Percentiles rank a stretch among this genome's conserved stretches.
Evolutionary conservation across 192 early-diverging fungal genomes (phyloP).

Genomic region (Coemansia sp.): DNA sequence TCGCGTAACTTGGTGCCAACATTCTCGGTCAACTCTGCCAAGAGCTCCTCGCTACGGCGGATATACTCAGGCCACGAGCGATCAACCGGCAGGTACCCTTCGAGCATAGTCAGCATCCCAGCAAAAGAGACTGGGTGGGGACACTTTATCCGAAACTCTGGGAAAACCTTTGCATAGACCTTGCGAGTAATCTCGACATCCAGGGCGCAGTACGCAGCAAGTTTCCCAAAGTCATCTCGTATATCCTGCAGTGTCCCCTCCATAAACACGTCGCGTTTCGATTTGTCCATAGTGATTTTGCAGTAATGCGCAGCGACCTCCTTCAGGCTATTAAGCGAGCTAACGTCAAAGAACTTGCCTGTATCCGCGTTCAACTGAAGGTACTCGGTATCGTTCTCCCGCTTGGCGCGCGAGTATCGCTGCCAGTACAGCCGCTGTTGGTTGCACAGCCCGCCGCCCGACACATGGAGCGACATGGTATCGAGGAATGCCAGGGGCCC

Average conservation of each 20-base stretch:
- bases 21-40: constrained; percentile 53
- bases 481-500: constrained; percentile 72
- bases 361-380: constrained; percentile 48
- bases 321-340: constrained; percentile 69
- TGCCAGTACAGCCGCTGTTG: constrained; percentile 86
- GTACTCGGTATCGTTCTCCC: constrained; percentile 50
- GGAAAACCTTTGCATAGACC: constrained; percentile 69
- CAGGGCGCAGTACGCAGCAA: constrained; percentile 83
- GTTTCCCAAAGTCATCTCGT: constrained; percentile 58
- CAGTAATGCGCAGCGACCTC: constrained; percentile 82
- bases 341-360: constrained; percentile 55
- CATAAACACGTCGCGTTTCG: constrained; percentile 57
- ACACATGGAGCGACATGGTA: constrained; percentile 91
- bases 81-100: constrained; percentile 76
- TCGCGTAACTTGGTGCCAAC: constrained; percentile 44
- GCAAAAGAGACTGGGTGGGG: constrained; percentile 94
- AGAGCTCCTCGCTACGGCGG: constrained; percentile 55
- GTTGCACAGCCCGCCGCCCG: constrained; percentile 82
- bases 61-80: constrained; percentile 80
- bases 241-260: constrained; percentile 62
- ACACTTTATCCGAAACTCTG: constrained; percentile 72
- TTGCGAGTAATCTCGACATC: constrained; percentile 78
- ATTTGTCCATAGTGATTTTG: constrained; percentile 64
- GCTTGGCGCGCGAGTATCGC: constrained; percentile 60
- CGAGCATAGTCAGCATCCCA: constrained; percentile 86